A percentile compares a stretch with the other conserved stretches of the same genome.
Conservation (phyloP, 805 yeast genomes). For the Cephaloascus albidus region DNA sequence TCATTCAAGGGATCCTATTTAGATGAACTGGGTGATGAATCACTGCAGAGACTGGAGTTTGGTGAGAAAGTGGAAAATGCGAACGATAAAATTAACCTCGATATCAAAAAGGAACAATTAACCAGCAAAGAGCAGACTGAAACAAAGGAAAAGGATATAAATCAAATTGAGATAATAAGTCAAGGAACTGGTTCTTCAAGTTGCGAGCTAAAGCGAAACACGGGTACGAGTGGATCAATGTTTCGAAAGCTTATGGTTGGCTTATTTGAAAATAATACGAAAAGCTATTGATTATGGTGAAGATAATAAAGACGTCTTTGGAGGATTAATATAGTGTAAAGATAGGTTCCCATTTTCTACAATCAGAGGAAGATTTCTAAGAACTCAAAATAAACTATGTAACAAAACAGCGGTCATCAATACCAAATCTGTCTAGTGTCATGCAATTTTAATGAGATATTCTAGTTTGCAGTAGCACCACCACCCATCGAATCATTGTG, state of each 20-base stretch:
- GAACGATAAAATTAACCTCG: neutral
- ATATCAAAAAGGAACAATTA: neutral
- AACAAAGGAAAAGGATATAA: no score
- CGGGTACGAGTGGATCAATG: neutral
- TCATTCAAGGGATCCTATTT: neutral
- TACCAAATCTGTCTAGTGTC: neutral
- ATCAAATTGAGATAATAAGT: neutral
- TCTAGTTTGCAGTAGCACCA: slow-evolving; percentile 13
- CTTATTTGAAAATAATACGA: neutral
- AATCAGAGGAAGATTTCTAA: no score
- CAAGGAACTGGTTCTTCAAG: neutral
- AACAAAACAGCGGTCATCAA: no score
- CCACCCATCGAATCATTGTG: slow-evolving; percentile 38
- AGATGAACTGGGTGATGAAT: no score
- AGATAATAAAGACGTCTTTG: no score
- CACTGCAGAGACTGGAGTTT: no score
- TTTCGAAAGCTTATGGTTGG: neutral
- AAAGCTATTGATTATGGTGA: no score
- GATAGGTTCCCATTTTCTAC: no score
- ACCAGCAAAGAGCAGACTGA: no score
- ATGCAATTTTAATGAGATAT: slow-evolving; percentile 2
- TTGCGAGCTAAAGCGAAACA: neutral
- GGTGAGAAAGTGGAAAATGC: no score
- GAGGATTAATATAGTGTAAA: no score
- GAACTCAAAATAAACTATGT: no score